Conservation (phyloP, 176 grass and related monocot genomes). For the Oryza longistaminata region DNA sequence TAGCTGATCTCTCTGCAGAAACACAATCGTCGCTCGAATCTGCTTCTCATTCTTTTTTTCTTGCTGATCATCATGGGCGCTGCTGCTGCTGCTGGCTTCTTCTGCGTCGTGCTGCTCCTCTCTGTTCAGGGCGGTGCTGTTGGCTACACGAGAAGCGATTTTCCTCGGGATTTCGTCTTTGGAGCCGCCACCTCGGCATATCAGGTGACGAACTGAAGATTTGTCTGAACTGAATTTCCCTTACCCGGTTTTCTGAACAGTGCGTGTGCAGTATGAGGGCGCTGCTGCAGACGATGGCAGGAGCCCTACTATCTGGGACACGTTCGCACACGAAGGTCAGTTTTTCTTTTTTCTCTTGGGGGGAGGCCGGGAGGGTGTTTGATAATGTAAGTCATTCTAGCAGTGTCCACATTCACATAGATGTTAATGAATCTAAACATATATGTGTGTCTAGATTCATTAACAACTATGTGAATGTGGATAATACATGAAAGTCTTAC, state of each 20-base stretch:
- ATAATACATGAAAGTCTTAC: no score
- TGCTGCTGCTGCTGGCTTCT: no score
- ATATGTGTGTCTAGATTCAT: no score
- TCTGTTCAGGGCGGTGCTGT: not conserved
- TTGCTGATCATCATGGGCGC: not conserved
- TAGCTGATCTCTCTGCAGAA: not conserved
- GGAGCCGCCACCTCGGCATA: slow-evolving; percentile 16
- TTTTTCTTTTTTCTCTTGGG: not conserved
- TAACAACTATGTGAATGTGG: no score
- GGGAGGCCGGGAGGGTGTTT: no score
- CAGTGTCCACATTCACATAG: no score
- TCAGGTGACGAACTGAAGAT: not conserved
- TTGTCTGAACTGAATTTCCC: not conserved
- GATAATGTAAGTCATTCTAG: no score
- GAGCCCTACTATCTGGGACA: slow-evolving; percentile 50
- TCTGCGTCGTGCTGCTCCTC: not conserved
- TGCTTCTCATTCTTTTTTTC: not conserved
- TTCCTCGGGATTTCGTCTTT: slow-evolving; percentile 4
- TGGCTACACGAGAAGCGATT: not conserved
- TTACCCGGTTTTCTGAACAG: no score
- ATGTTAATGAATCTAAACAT: no score
- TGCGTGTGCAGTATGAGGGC: slow-evolving; percentile 28
- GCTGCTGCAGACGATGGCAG: slow-evolving; percentile 53
- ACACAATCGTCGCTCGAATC: not conserved
- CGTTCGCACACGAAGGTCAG: slow-evolving; percentile 42